Evolutionary conservation across 2,329 filamentous ascomycete genomes (phyloP).

Genomic region (Gnomoniopsis sp.): DNA sequence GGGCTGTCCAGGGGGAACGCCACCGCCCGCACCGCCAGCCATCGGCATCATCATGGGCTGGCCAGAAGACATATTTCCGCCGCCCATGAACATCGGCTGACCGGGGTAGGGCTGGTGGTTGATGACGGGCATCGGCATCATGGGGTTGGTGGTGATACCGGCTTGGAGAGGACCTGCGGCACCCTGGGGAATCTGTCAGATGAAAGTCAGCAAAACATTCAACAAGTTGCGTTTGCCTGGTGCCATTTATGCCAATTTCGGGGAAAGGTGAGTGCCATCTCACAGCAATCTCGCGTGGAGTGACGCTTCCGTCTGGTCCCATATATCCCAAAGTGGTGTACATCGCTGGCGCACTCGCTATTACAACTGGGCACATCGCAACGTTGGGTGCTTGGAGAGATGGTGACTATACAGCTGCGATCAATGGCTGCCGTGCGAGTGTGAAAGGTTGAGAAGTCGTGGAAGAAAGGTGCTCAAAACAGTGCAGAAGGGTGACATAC

Average conservation of each 20-base stretch:
- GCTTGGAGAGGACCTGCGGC: slow-evolving; percentile 19
- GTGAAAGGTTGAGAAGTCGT: slow-evolving; percentile 19
- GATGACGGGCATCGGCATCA: slow-evolving; percentile 20
- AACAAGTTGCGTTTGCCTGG: neutral
- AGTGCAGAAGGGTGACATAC: slow-evolving; percentile 19
- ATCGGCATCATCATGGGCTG: slow-evolving; percentile 19
- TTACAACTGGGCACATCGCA: slow-evolving; percentile 13
- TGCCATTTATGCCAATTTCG: neutral
- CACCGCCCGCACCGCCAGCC: slow-evolving; percentile 8
- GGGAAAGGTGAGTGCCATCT: slow-evolving; percentile 2
- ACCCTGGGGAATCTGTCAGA: slow-evolving; percentile 18
- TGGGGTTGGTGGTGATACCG: slow-evolving; percentile 16
- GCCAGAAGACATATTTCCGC: neutral
- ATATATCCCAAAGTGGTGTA: slow-evolving; percentile 6
- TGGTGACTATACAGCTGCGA: neutral
- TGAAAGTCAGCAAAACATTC: slow-evolving; percentile 15
- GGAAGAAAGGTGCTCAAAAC: slow-evolving; percentile 29
- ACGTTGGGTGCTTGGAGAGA: slow-evolving; percentile 5
- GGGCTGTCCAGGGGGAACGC: slow-evolving; percentile 14
- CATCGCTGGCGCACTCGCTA: slow-evolving; percentile 16
- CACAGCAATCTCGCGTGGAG: slow-evolving; percentile 13
- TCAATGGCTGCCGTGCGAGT: neutral
- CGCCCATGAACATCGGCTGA: slow-evolving; percentile 17
- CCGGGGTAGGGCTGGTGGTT: slow-evolving; percentile 22
- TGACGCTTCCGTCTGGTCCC: slow-evolving; percentile 1